A percentile compares a stretch with the other conserved stretches of the same genome.
These are phyloP conservation scores for Chrysoporthe deuterocubensis DNA, from an alignment of 2,329 filamentous ascomycete species.

Conservation along the genomic window DNA sequence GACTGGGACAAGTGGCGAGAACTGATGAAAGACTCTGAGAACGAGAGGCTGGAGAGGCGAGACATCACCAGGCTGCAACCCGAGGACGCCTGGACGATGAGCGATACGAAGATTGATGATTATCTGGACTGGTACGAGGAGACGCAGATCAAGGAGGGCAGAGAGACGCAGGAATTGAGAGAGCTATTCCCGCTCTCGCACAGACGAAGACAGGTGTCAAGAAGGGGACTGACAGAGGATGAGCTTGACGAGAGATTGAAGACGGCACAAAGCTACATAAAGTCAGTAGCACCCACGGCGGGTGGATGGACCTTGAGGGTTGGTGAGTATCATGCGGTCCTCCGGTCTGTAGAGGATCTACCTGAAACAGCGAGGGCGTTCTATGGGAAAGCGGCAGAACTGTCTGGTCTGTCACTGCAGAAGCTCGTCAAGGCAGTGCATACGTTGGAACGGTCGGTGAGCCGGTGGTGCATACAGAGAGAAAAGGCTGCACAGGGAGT, in stretches of 20 bases:
- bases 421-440: slow-evolving; percentile 42
- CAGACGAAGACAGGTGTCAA: slow-evolving; percentile 1
- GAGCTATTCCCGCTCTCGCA: slow-evolving; percentile 41
- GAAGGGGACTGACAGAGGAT: slow-evolving; percentile 30
- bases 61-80: slow-evolving; percentile 36
- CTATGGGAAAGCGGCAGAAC: slow-evolving; percentile 46
- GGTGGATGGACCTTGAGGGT: slow-evolving; percentile 33
- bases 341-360: slow-evolving; percentile 47
- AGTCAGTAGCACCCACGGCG: slow-evolving; percentile 28
- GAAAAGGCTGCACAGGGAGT: slow-evolving; percentile 27
- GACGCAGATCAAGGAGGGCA: slow-evolving; percentile 39
- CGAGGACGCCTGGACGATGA: slow-evolving; percentile 50
- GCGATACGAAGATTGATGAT: slow-evolving; percentile 65
- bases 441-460: slow-evolving; percentile 43
- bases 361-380: slow-evolving; percentile 46
- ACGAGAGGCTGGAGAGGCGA: slow-evolving; percentile 31
- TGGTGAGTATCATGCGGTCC: slow-evolving; percentile 42
- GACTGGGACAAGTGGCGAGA: slow-evolving; percentile 75
- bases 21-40: slow-evolving; percentile 44
- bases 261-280: slow-evolving; percentile 35
- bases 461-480: slow-evolving; percentile 39
- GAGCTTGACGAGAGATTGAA: slow-evolving; percentile 33
- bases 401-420: slow-evolving; percentile 41
- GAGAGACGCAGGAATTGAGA: slow-evolving; percentile 39
- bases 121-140: slow-evolving; percentile 81